phyloP scores from a whole-genome alignment of 805 yeast genomes.

The Barnettozyma vustinii region DNA sequence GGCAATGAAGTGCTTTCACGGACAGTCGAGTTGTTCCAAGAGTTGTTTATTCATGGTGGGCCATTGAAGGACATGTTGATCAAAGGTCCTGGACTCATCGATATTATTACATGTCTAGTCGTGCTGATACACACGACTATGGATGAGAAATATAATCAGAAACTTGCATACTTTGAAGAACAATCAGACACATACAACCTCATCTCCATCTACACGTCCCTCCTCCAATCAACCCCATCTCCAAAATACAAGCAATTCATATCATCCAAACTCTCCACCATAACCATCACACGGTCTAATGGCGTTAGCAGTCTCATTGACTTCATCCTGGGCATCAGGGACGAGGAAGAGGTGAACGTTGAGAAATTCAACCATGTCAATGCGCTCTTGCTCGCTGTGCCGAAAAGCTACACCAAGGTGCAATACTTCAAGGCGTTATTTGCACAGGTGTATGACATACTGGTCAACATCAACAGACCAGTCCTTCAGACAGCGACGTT shows the following conservation, averaged over 20 bases:
- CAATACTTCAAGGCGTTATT: slow-evolving; percentile 58
- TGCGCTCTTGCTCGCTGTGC: slow-evolving; percentile 59
- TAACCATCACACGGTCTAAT: slow-evolving; percentile 55
- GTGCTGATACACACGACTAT: slow-evolving; percentile 29
- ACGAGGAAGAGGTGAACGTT: slow-evolving; percentile 61
- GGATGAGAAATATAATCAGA: slow-evolving; percentile 21
- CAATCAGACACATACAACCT: slow-evolving; percentile 64
- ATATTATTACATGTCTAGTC: slow-evolving; percentile 45
- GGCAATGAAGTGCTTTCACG: neutral
- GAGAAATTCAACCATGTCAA: slow-evolving; percentile 63
- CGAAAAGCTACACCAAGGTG: slow-evolving; percentile 40
- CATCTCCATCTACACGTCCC: slow-evolving; percentile 51
- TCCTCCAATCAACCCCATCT: slow-evolving; percentile 46
- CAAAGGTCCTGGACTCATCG: slow-evolving; percentile 65
- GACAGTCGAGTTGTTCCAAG: slow-evolving; percentile 20
- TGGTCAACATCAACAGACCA: slow-evolving; percentile 58
- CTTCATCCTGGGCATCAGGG: slow-evolving; percentile 70
- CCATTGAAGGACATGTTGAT: slow-evolving; percentile 41
- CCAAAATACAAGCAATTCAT: slow-evolving; percentile 42
- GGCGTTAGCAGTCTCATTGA: slow-evolving; percentile 77
- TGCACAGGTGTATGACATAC: slow-evolving; percentile 53
- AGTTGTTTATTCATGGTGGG: slow-evolving; percentile 23
- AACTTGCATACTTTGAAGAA: slow-evolving; percentile 30
- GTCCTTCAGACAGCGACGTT: slow-evolving; percentile 50
- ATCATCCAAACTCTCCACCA: slow-evolving; percentile 41